phyloP scores from a whole-genome alignment of 805 yeast genomes.

The Zygosaccharomyces lentus region DNA sequence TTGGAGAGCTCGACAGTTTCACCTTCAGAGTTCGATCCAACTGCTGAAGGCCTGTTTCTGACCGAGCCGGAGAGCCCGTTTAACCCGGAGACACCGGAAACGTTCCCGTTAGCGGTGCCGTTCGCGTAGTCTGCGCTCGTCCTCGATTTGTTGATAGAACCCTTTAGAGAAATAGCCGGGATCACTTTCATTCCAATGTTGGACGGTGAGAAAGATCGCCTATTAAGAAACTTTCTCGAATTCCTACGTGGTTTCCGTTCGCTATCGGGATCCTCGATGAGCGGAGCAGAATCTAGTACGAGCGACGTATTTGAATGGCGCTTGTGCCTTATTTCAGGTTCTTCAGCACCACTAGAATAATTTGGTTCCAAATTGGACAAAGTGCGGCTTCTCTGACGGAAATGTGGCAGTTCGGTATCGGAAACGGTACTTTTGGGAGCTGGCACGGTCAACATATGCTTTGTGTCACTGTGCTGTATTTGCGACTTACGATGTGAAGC shows the following conservation, averaged over 20 bases:
- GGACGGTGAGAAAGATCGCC: slow-evolving; percentile 32
- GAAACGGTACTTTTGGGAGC: slow-evolving; percentile 9
- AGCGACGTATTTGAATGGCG: background rate
- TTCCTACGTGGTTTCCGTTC: slow-evolving; percentile 29
- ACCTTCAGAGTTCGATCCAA: slow-evolving; percentile 16
- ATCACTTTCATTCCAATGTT: slow-evolving; percentile 22
- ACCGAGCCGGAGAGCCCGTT: slow-evolving; percentile 1
- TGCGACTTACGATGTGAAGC: background rate
- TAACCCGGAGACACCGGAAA: slow-evolving; percentile 1
- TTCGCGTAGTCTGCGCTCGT: slow-evolving; percentile 9
- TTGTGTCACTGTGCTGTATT: slow-evolving; percentile 15
- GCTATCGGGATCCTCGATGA: slow-evolving; percentile 3
- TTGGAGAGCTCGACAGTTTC: slow-evolving; percentile 22
- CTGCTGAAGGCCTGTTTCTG: background rate
- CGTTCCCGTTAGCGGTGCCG: slow-evolving; percentile 5
- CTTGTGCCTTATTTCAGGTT: background rate
- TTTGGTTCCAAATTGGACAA: slow-evolving; percentile 15
- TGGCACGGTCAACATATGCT: slow-evolving; percentile 13
- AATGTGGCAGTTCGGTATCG: slow-evolving; percentile 11
- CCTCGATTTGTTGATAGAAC: slow-evolving; percentile 14
- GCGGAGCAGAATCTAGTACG: background rate
- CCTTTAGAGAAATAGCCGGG: slow-evolving; percentile 13
- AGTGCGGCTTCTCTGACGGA: slow-evolving; percentile 25
- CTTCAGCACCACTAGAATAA: slow-evolving; percentile 2
- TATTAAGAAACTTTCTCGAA: slow-evolving; percentile 24